Evolutionary conservation across 495 filamentous ascomycete genomes (phyloP), one percentile per base, ranked within the genome.

Genomic region (Neurospora discreta): DNA sequence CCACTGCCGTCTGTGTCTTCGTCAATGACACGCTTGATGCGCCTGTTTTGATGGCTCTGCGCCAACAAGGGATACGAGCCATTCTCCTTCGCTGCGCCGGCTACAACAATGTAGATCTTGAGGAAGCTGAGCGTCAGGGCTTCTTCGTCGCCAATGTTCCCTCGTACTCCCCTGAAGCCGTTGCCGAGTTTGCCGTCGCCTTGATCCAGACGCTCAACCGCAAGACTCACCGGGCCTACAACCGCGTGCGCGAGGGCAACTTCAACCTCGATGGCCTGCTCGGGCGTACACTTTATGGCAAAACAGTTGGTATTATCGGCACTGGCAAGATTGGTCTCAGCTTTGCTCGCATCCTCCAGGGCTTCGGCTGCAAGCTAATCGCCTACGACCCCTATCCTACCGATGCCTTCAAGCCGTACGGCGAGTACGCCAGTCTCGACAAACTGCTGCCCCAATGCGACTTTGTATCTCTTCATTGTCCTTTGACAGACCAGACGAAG

Each of bases 171-270:
- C 90, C 90, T 71, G 90, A 91, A 75, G 88, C 90, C 5, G 90
- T 92, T 4, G 90, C 90, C 74, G 90, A 92, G 81, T 92, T 91
- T 76, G 86, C 90, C 23, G 82, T 91, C 18, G 87, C 89, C 10
- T 83, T 92, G 75, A 82, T 90, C 44, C 89, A 89, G 79, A 91
- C 90, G 0, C 82, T 92, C 36, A 91, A 92, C 75, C 89, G 90
- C 23, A 88, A 90, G 73, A 90, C 88, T 18, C 90, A 92, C 77
- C 88, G 90, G 30, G 87, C 90, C 7, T 92, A 89, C 79, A 91
- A 88, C 77, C 88, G 90, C 15, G 90, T 91, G 23, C 88, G 90
- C 39, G 90, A 92, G 79, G 89, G 88, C 20, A 92, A 92, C 75
- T 92, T 92, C 80, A 86, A 82, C 67, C 86, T 92, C 38, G 87